These are phyloP conservation scores for Pistacia vera DNA, from an alignment of 345 rosid species.

Conservation along the genomic window DNA sequence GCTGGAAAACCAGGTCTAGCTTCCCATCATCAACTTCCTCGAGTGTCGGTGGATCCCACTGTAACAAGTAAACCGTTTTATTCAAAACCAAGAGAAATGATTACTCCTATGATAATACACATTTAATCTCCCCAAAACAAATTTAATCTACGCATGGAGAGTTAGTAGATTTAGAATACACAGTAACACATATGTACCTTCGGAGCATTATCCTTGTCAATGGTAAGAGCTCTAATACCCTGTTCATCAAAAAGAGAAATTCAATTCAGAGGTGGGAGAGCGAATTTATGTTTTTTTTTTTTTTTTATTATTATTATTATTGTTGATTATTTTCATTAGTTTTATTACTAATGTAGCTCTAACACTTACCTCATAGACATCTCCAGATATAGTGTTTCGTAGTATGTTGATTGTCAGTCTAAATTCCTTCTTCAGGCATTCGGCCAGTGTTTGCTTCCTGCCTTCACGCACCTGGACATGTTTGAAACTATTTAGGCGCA, in stretches of 20 bases:
- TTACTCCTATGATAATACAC: background rate
- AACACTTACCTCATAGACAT: constrained; percentile 76
- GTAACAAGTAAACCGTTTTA: constrained; percentile 14
- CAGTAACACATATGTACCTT: constrained; percentile 46
- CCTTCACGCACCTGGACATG: constrained; percentile 79
- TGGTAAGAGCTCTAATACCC: constrained; percentile 91
- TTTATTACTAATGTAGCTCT: no score
- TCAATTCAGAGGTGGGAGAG: constrained; percentile 9
- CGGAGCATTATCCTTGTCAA: constrained; percentile 92
- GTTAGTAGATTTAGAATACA: background rate
- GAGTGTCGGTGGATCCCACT: constrained; percentile 79
- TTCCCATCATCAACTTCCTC: constrained; percentile 61
- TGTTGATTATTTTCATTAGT: no score
- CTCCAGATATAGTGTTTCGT: constrained; percentile 59
- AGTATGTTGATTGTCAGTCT: constrained; percentile 71
- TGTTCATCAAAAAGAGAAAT: constrained; percentile 23
- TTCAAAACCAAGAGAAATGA: background rate
- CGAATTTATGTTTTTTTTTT: background rate
- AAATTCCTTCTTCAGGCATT: constrained; percentile 87
- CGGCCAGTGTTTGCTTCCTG: constrained; percentile 62
- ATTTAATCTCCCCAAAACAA: background rate
- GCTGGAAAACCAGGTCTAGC: constrained; percentile 58
- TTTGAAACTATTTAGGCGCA: background rate
- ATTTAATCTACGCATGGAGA: background rate
- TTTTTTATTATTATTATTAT: no score